Conservation (phyloP, 768 basidiomycete genomes). For the Naganishia kalamii region DNA sequence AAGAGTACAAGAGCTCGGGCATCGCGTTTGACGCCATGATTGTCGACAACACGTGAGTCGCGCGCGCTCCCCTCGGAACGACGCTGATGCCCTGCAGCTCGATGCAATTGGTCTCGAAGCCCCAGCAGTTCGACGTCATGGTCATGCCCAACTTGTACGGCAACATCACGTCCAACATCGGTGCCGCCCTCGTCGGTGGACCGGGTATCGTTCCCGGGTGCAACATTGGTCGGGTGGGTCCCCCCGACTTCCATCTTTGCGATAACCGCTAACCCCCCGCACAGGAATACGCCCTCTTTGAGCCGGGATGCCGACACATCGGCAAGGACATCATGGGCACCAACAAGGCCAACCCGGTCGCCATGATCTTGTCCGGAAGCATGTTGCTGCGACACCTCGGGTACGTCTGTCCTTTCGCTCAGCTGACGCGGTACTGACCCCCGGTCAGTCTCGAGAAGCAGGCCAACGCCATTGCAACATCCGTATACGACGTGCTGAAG, state of each 20-base stretch:
- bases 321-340: slow-evolving; percentile 56
- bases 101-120: slow-evolving; percentile 97
- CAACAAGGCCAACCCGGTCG: slow-evolving; percentile 51
- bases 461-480: slow-evolving; percentile 85
- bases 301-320: slow-evolving; percentile 95
- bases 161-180: slow-evolving; percentile 95
- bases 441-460: slow-evolving; percentile 69
- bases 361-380: slow-evolving; percentile 49
- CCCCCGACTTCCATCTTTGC: slow-evolving; percentile 38
- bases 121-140: slow-evolving; percentile 97
- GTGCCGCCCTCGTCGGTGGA: slow-evolving; percentile 95
- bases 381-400: slow-evolving; percentile 49
- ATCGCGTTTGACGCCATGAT: slow-evolving; percentile 98
- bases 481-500: slow-evolving; percentile 88
- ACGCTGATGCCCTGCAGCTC: slow-evolving; percentile 53
- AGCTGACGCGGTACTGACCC: not conserved
- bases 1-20: slow-evolving; percentile 89
- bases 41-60: slow-evolving; percentile 82
- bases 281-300: slow-evolving; percentile 70
- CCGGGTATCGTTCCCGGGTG: slow-evolving; percentile 97
- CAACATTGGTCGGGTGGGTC: slow-evolving; percentile 78
- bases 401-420: slow-evolving; percentile 16
- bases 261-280: not conserved
- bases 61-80: not conserved
- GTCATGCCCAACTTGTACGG: slow-evolving; percentile 80